phyloP scores from a whole-genome alignment of 2,329 filamentous ascomycete genomes.

The Gaeumannomyces tritici region DNA sequence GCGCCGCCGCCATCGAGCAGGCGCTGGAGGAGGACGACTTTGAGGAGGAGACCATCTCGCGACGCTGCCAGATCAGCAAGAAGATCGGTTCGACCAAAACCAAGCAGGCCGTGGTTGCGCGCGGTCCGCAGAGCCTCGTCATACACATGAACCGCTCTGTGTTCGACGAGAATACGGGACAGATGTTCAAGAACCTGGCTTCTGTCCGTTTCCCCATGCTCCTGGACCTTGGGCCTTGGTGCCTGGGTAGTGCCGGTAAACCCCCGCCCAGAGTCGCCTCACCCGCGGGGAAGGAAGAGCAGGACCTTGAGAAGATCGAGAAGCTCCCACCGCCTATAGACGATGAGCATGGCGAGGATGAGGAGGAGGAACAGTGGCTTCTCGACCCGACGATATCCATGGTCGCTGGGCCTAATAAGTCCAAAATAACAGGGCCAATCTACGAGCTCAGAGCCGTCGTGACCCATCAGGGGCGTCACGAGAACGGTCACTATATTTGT shows the following conservation, averaged over 20 bases:
- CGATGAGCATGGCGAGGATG: slow-evolving; percentile 13
- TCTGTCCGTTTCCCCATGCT: slow-evolving; percentile 64
- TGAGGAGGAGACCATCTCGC: slow-evolving; percentile 53
- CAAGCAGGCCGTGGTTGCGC: slow-evolving; percentile 76
- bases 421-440: slow-evolving; percentile 44
- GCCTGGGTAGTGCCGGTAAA: slow-evolving; percentile 50
- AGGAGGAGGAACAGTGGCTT: slow-evolving; percentile 56
- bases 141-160: slow-evolving; percentile 88
- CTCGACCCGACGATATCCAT: slow-evolving; percentile 62
- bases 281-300: neutral
- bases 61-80: slow-evolving; percentile 57
- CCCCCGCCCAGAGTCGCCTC: neutral
- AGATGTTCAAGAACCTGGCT: slow-evolving; percentile 75
- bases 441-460: slow-evolving; percentile 79
- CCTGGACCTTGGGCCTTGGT: slow-evolving; percentile 78
- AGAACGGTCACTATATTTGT: slow-evolving; percentile 93
- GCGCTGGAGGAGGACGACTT: slow-evolving; percentile 76
- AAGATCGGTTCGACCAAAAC: slow-evolving; percentile 76
- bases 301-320: slow-evolving; percentile 3
- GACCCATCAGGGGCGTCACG: slow-evolving; percentile 82
- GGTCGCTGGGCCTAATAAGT: slow-evolving; percentile 49
- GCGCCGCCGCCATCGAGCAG: slow-evolving; percentile 44
- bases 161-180: slow-evolving; percentile 75
- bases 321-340: slow-evolving; percentile 11
- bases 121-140: slow-evolving; percentile 69